Evolutionary conservation across 192 early-diverging fungal genomes (phyloP).

Genomic region (Hyaloraphidium curvatum): DNA sequence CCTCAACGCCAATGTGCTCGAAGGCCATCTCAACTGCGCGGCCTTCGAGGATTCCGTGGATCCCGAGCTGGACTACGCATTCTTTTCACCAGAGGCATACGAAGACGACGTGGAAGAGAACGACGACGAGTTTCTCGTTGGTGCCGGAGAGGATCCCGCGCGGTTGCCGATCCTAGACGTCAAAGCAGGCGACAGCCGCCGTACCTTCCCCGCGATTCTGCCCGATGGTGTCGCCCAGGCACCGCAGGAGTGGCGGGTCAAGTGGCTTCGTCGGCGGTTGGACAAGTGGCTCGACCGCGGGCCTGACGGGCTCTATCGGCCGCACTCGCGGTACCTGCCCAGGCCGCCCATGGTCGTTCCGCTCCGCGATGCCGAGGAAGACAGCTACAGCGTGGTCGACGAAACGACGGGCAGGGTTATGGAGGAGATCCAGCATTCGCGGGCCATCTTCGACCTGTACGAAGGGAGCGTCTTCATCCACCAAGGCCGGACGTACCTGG

Average conservation of each 20-base stretch:
- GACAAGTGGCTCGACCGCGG: background rate
- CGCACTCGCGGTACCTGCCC: background rate
- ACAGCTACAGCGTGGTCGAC: conserved; percentile 11
- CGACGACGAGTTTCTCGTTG: background rate
- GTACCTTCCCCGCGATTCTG: no score
- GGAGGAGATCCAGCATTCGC: conserved; percentile 28
- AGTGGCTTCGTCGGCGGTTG: background rate
- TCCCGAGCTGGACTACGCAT: background rate
- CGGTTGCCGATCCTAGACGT: no score
- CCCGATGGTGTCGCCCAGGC: background rate
- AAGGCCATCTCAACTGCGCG: conserved; percentile 51
- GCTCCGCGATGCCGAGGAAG: conserved; percentile 8
- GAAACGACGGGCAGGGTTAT: conserved; percentile 10
- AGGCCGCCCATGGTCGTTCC: conserved; percentile 17
- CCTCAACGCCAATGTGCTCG: conserved; percentile 15
- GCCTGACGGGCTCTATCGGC: background rate
- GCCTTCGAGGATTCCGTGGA: conserved; percentile 33
- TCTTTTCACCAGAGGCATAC: background rate
- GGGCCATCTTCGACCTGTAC: conserved; percentile 34
- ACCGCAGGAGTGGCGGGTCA: background rate
- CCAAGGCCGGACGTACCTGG: conserved; percentile 29
- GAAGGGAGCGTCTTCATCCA: conserved; percentile 42
- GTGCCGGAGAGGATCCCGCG: background rate
- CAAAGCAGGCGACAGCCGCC: no score
- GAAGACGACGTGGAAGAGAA: background rate